phyloP scores from a whole-genome alignment of 805 yeast genomes.

The Lipomyces mesembrius region DNA sequence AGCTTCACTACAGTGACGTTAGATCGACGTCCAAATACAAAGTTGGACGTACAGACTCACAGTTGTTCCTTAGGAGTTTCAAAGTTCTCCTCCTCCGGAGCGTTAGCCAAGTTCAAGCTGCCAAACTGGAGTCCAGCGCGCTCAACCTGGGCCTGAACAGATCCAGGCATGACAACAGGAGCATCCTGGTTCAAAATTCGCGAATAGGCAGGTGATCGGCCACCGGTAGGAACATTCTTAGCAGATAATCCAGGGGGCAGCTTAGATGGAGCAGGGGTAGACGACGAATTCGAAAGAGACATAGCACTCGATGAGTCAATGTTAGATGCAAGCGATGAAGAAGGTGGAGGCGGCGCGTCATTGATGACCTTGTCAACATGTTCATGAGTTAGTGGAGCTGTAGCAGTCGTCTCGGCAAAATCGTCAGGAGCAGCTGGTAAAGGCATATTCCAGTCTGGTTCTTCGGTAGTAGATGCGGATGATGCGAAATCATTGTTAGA shows the following conservation, averaged over 20 bases:
- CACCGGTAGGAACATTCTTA: slow-evolving; percentile 9
- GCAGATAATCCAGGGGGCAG: slow-evolving; percentile 38
- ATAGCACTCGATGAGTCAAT: slow-evolving; percentile 27
- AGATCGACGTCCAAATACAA: background rate
- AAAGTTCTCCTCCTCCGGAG: slow-evolving; percentile 23
- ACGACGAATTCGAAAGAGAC: slow-evolving; percentile 13
- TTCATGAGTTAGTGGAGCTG: slow-evolving; percentile 35
- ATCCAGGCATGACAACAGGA: slow-evolving; percentile 59
- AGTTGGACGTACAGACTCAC: background rate
- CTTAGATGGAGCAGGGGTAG: slow-evolving; percentile 36
- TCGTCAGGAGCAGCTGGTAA: slow-evolving; percentile 7
- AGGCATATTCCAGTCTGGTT: slow-evolving; percentile 18
- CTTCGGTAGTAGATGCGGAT: slow-evolving; percentile 4
- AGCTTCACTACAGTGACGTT: slow-evolving; percentile 3
- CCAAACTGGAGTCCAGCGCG: slow-evolving; percentile 68
- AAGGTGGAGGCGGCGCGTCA: slow-evolving; percentile 37
- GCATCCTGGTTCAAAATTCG: slow-evolving; percentile 51
- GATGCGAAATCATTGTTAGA: background rate
- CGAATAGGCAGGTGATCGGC: slow-evolving; percentile 41
- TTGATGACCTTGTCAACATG: slow-evolving; percentile 37
- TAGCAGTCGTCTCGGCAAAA: slow-evolving; percentile 21
- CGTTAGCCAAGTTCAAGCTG: slow-evolving; percentile 51
- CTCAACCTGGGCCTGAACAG: slow-evolving; percentile 52
- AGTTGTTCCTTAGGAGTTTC: slow-evolving; percentile 18
- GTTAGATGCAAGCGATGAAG: slow-evolving; percentile 40